These are phyloP conservation scores for Colletotrichum paranaense DNA, from an alignment of 2,329 filamentous ascomycete species.

Conservation along the genomic window DNA sequence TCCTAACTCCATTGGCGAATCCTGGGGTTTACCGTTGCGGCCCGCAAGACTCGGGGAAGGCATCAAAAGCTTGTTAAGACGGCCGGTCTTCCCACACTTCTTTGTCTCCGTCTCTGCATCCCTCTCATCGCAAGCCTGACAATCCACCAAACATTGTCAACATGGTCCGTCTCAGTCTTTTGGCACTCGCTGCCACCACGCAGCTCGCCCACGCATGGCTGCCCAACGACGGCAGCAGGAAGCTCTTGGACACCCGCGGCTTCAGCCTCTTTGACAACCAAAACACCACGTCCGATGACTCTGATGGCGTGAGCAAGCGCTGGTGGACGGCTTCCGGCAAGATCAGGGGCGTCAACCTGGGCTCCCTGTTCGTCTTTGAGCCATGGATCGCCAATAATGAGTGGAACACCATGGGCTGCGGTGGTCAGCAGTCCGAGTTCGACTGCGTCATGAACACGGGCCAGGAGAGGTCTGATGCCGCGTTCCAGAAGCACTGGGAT, in stretches of 20 bases:
- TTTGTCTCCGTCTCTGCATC: not conserved
- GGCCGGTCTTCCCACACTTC: not conserved
- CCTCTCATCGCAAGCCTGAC: not conserved
- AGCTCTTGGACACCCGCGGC: slow-evolving; percentile 29
- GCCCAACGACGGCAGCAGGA: slow-evolving; percentile 22
- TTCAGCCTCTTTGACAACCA: slow-evolving; percentile 31
- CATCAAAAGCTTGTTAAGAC: slow-evolving; percentile 24
- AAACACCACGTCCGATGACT: slow-evolving; percentile 16
- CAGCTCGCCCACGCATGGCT: slow-evolving; percentile 24
- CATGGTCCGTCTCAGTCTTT: slow-evolving; percentile 26
- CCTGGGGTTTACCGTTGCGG: not conserved
- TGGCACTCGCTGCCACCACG: slow-evolving; percentile 15
- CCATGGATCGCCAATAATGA: slow-evolving; percentile 61
- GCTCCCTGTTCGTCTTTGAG: slow-evolving; percentile 63
- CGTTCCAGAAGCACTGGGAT: slow-evolving; percentile 62
- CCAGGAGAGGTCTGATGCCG: slow-evolving; percentile 56
- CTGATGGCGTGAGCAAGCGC: slow-evolving; percentile 14
- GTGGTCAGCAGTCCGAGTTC: slow-evolving; percentile 58
- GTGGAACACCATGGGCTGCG: slow-evolving; percentile 62
- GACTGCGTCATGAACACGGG: slow-evolving; percentile 63
- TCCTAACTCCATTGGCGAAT: not conserved
- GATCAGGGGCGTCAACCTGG: slow-evolving; percentile 67
- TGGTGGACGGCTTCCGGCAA: slow-evolving; percentile 45
- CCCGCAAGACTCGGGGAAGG: not conserved
- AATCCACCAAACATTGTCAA: not conserved